Base-by-base conservation (phyloP, 1,284 basidiomycete species). In the Calocybe gambosa region DNA sequence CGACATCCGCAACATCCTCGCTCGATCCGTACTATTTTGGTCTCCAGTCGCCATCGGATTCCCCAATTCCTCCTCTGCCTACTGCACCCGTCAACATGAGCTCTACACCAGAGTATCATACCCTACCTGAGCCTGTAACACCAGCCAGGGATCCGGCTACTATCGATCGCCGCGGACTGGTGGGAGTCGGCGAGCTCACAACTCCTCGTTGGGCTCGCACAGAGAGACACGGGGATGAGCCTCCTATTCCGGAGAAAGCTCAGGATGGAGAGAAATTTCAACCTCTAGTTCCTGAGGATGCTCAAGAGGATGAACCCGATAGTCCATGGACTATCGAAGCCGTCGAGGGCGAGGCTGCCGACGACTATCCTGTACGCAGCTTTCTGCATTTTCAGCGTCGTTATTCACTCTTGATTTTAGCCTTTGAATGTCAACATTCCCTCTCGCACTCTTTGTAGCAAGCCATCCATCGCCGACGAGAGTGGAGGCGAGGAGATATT, bases 131-230 rank as follows among this genome's bases (percentile, higher is more conserved):
- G 50, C 80, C 83, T 9, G 65, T 78, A 21, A 89, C 88, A 0
- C 87, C 88, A n/a, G 80, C 74, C 34, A 74, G 77, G 53, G 87
- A 93, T 66, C 89, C 89, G 9, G 81, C 87, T 8, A 67, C 74
- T 52, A 92, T 94, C 54, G 94, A 99, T 69, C 77, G 95, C 46
- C 78, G 84, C 13, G 89, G 82, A 19, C 79, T 98, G 34, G 83
- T 98, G 45, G 95, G 95, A 16, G 89, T 98, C 8, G 95, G 95
- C 31, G 95, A 98, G 67, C 79, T 98, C n/a, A 75, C 93, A 5
- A 98, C 95, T n/a, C 95, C 95, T 31, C 80, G 93, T 53, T 99
- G 93, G 94, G 77, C 79, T 54, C 65, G 61, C 57, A 52, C 60
- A 37, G 70, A 70, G 42, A 65, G 66, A 41, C 66, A 68, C 51